phyloP scores from a whole-genome alignment of 75 land plant genomes.

The Selaginella moellendorffii region DNA sequence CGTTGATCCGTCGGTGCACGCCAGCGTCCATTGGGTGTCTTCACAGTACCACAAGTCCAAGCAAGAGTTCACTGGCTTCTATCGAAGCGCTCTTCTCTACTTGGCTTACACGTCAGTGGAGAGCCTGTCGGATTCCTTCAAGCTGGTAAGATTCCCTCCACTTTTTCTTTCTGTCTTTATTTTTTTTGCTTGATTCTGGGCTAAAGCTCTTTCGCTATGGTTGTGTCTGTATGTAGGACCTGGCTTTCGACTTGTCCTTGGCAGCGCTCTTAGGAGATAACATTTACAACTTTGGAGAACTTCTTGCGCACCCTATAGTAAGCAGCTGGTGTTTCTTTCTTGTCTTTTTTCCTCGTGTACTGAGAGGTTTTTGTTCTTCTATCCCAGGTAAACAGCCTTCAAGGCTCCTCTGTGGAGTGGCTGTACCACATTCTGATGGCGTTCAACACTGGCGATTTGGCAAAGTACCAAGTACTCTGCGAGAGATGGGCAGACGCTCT shows the following conservation, averaged over 20 bases:
- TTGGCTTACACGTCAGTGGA: constrained; percentile 94
- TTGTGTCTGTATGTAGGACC: constrained; percentile 52
- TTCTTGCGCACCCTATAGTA: constrained; percentile 95
- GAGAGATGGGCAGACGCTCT: constrained; percentile 63
- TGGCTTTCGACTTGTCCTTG: constrained; percentile 93
- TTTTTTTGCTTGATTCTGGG: too few relatives aligned
- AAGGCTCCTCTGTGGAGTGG: constrained; percentile 90
- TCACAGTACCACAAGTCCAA: constrained; percentile 72
- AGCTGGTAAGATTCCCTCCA: constrained; percentile 46
- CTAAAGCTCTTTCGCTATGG: too few relatives aligned
- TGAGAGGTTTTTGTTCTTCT: too few relatives aligned
- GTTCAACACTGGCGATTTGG: constrained; percentile 84
- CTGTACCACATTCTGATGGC: constrained; percentile 84
- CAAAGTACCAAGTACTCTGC: constrained; percentile 79
- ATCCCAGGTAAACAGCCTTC: constrained; percentile 70
- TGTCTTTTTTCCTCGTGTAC: too few relatives aligned
- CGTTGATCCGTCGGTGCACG: constrained; percentile 94
- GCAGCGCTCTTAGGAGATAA: constrained; percentile 91
- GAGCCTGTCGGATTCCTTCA: constrained; percentile 70
- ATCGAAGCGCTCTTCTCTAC: constrained; percentile 79
- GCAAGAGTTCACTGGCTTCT: constrained; percentile 93
- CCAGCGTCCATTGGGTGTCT: constrained; percentile 87
- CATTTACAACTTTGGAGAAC: constrained; percentile 96
- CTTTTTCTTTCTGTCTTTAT: neutral
- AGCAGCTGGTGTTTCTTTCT: too few relatives aligned